Percentiles rank a stretch among this genome's conserved stretches.
Conservation (phyloP, 768 basidiomycete genomes). For the Tricholomella constricta region DNA sequence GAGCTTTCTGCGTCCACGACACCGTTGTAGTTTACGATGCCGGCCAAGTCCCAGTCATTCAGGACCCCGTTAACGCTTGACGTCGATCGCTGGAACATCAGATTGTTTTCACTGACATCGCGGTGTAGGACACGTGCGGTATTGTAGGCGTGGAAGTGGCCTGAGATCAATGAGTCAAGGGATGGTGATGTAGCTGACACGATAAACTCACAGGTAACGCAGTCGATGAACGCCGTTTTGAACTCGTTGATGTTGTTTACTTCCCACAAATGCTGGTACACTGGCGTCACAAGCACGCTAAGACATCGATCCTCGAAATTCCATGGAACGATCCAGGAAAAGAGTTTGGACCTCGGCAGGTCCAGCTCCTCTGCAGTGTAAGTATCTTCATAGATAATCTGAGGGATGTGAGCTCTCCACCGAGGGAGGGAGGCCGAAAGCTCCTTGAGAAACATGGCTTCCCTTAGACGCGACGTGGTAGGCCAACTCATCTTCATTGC, state of each 20-base stretch:
- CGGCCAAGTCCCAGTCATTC: conserved; percentile 6
- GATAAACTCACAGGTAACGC: background rate
- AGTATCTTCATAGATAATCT: background rate
- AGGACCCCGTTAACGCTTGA: background rate
- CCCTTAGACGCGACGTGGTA: background rate
- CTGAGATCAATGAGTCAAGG: background rate
- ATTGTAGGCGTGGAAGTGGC: background rate
- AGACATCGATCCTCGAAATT: background rate
- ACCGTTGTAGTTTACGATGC: background rate
- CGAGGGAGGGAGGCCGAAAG: conserved; percentile 9
- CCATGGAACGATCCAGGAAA: background rate
- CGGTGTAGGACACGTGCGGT: background rate
- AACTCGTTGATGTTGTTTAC: background rate
- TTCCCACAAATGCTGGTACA: conserved; percentile 3
- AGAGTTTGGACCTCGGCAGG: background rate
- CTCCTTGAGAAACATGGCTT: conserved; percentile 8
- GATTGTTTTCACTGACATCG: conserved; percentile 5
- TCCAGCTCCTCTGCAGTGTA: background rate
- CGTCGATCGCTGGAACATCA: background rate
- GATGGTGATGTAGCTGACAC: background rate
- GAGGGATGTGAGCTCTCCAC: conserved; percentile 16
- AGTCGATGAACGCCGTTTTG: background rate
- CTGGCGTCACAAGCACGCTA: background rate
- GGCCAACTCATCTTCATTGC: conserved; percentile 22
- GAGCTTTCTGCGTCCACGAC: background rate